Conservation (phyloP, 2,329 filamentous ascomycete species). For the Sporothrix curviconia region DNA sequence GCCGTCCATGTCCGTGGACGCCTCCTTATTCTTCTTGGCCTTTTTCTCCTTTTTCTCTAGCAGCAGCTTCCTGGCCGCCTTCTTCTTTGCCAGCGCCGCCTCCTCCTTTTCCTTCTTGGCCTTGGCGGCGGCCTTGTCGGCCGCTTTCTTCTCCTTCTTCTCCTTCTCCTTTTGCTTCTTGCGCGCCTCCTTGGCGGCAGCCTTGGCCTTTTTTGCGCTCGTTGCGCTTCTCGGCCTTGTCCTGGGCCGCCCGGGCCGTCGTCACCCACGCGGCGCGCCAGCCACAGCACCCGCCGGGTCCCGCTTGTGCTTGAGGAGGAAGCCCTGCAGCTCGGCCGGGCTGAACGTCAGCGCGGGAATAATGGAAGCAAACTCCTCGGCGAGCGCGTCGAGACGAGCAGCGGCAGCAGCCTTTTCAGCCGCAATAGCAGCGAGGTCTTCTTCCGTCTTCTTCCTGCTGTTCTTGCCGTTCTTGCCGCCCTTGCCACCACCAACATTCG, state of each 20-base stretch:
- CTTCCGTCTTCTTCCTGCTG: conserved; percentile 24
- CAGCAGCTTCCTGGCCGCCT: conserved; percentile 18
- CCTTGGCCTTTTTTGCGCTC: conserved; percentile 31
- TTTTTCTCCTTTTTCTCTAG: conserved; percentile 20
- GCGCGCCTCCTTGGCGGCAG: conserved; percentile 24
- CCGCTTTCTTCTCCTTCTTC: conserved; percentile 21
- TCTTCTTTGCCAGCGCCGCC: conserved; percentile 15
- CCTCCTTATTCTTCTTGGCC: conserved; percentile 17
- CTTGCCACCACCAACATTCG: not conserved
- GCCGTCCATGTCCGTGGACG: not conserved
- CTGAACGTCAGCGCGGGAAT: conserved; percentile 52
- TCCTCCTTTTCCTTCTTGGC: conserved; percentile 17
- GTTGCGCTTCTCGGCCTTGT: conserved; percentile 37
- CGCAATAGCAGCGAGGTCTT: conserved; percentile 15
- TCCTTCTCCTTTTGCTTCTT: conserved; percentile 22
- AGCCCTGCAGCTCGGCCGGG: conserved; percentile 55
- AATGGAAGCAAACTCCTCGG: conserved; percentile 40
- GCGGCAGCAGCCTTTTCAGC: conserved; percentile 29
- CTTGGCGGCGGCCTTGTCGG: conserved; percentile 10
- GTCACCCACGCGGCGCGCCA: conserved; percentile 42
- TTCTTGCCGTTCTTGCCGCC: not conserved
- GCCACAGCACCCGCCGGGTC: conserved; percentile 43
- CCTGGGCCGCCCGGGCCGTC: conserved; percentile 41
- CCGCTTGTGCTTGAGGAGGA: conserved; percentile 50
- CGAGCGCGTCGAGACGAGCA: conserved; percentile 39